Evolutionary conservation across 106 monocot species (phyloP), one percentile per base, ranked within the genome.

Genomic region (Dioscorea zingiberensis): DNA sequence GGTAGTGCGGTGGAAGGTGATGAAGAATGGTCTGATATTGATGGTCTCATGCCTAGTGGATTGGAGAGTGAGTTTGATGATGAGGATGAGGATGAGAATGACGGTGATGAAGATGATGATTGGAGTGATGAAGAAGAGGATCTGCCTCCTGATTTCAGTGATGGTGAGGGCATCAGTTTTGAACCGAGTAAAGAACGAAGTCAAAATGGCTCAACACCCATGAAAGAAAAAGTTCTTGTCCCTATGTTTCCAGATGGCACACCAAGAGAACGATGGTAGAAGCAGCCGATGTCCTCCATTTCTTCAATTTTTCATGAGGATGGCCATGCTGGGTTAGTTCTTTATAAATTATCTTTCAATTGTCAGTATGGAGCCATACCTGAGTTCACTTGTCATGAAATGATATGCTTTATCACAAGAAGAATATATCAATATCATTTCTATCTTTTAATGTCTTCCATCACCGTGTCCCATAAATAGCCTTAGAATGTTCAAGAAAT

Each of bases 161-260:
- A 77, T 61, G 68, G 32, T 60, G 82, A 69, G 63, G 67, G 16
- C 55, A 12, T 62, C 71, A 72, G 19, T 77, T 79, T 73, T 30
- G 72, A 74, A 21, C 38, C 21, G 47, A 74, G 69, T n/a, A 72
- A 73, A 47, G 27, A 55, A 7, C 25, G 5, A 38, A 69, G n/a
- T 25, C 32, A 63, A 47, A 64, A 68, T 70, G 63, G 7, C 26
- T 54, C 74, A 7, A 69, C 32, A 30, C 38, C 23, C 14, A 68
- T 24, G 54, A 71, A 75, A 63, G 80, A 81, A 16, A 80, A 74
- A 74, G 69, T 57, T 49, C 66, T 66, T 54, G 54, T 48, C 69
- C 91, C 83, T 7, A 48, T 83, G 38, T 78, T 83, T 72, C 88
- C 91, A 2, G 95, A 91, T 77, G 91, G 91, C 24, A 87, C 70